Evolutionary conservation across 2,329 filamentous ascomycete genomes (phyloP).

Genomic region (Cladosporium sp.): DNA sequence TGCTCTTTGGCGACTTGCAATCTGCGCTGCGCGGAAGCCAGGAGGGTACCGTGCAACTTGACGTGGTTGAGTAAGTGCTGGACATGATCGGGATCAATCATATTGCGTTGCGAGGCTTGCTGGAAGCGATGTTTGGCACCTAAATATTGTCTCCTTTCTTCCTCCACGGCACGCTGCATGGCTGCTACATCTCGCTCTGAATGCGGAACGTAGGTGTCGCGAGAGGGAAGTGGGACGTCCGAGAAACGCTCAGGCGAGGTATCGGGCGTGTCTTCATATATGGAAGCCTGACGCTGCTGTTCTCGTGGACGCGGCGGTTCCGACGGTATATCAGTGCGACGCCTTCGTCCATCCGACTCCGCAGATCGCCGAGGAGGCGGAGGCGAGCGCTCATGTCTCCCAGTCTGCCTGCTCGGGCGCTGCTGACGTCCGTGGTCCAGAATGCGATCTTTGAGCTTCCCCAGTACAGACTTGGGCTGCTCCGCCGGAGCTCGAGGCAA

Average conservation of each 20-base stretch:
- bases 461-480: constrained; percentile 1
- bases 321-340: background rate
- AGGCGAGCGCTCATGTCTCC: background rate
- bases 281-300: background rate
- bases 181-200: constrained; percentile 4
- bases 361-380: background rate
- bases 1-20: constrained; percentile 9
- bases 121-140: constrained; percentile 22
- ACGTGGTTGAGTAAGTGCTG: constrained; percentile 25
- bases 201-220: background rate
- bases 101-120: constrained; percentile 22
- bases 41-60: constrained; percentile 15
- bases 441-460: constrained; percentile 6
- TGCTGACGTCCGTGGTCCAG: constrained; percentile 3
- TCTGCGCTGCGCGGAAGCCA: constrained; percentile 10
- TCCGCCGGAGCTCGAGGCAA: background rate
- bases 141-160: constrained; percentile 7
- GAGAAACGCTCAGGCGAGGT: constrained; percentile 1
- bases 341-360: constrained; percentile 4
- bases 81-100: constrained; percentile 20
- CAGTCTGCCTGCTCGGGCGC: background rate
- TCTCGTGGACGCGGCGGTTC: background rate
- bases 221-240: background rate
- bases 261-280: constrained; percentile 5
- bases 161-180: constrained; percentile 23